Evolutionary conservation across 1,284 basidiomycete genomes (phyloP).

Genomic region (Ceratobasidium theobromae): DNA sequence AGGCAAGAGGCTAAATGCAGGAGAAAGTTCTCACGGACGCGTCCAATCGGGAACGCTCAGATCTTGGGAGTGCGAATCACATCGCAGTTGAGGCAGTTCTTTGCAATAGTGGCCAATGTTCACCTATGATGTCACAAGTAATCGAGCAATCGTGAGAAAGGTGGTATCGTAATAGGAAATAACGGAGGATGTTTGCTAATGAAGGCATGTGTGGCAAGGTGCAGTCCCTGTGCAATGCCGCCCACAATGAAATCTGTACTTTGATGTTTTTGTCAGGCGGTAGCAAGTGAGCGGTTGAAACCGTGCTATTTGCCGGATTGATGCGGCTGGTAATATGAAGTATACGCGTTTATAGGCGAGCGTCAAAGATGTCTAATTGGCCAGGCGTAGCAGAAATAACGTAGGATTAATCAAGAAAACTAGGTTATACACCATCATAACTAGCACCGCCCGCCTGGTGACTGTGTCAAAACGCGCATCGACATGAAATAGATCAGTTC

Average conservation of each 20-base stretch:
- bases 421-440: slow-evolving; percentile 38
- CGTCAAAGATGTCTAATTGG: slow-evolving; percentile 6
- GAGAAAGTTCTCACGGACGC: slow-evolving; percentile 7
- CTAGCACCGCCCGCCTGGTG: slow-evolving; percentile 39
- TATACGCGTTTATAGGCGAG: no score
- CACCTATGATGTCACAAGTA: background rate
- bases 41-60: background rate
- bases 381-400: background rate
- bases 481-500: background rate
- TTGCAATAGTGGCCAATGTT: background rate
- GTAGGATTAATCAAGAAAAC: background rate
- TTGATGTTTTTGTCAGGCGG: no score
- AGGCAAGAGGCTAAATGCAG: background rate
- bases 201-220: background rate
- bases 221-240: background rate
- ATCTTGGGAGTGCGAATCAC: background rate
- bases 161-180: background rate
- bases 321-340: background rate
- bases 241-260: no score
- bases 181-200: no score
- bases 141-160: slow-evolving; percentile 21
- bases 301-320: no score
- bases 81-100: slow-evolving; percentile 2
- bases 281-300: no score
- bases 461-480: slow-evolving; percentile 4